Evolutionary conservation across 2,329 filamentous ascomycete genomes (phyloP), one percentile per base, ranked within the genome.

Genomic region (Dendryphion nanum): DNA sequence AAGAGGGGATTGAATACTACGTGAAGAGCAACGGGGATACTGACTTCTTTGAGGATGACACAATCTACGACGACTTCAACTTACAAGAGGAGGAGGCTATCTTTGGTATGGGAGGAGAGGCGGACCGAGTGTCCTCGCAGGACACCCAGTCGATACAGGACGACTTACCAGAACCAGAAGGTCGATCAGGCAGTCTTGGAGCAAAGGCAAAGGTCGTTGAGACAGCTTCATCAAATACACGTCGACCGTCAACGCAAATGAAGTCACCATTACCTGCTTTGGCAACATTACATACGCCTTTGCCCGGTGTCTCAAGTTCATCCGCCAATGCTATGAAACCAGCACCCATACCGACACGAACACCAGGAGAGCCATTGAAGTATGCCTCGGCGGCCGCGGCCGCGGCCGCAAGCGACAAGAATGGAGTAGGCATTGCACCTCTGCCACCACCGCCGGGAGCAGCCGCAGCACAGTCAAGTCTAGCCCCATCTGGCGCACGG

Each of bases 341-440:
- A 10, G 93, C 93, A 14, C 83, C 89, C 14, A 70, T 90, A 54
- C 93, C 93, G 1, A 82, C 86, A 42, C 81, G 91, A 63, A 83
- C 87, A 5, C 86, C 89, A 4, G 89, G 89, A 33, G 91, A 97
- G 64, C 88, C 86, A 2, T 75, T 98, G 50, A 97, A 97, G 69
- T 98, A 98, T 63, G 93, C 93, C 30, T 97, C 93, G 24, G 93
- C 93, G 0, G 93, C 93, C 0, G 93, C 93, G 0, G 93, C 93
- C 0, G 93, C 91, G 0, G 91, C 93, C 1, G 89, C 90, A 31
- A 89, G 82, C 64, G 89, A 95, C 69, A 90, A 88, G 71, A 91
- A 85, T 61, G 78, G 78, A 37, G 85, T 97, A 19, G 93, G 93
- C 18, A 96, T 98, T 59, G 84, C 91, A 41, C 93, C 93, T 28